Percentiles rank a stretch among this genome's conserved stretches.
Evolutionary conservation across 345 rosid species (phyloP).

Genomic region (Eucalyptus shirleyi): DNA sequence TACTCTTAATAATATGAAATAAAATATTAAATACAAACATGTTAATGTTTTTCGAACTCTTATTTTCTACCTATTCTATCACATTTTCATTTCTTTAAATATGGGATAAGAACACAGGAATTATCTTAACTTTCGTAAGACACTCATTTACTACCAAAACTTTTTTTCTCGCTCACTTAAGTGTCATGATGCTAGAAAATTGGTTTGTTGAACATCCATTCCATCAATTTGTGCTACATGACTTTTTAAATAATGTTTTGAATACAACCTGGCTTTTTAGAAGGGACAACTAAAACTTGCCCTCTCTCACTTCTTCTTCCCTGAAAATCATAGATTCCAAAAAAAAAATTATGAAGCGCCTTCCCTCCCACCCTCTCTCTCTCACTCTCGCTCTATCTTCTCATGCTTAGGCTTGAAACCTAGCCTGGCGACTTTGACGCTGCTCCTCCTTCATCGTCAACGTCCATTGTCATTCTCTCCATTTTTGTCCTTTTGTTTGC

Average conservation of each 20-base stretch:
- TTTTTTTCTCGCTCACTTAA: background rate
- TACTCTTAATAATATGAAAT: background rate
- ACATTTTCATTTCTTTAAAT: background rate
- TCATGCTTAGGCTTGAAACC: background rate
- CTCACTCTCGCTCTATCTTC: background rate
- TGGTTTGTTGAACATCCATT: accelerated
- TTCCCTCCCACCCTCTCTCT: background rate
- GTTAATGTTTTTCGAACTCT: background rate
- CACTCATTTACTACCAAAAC: background rate
- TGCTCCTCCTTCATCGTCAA: background rate
- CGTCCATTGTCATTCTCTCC: background rate
- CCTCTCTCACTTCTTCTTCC: background rate
- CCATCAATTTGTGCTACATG: background rate
- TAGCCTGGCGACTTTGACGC: background rate
- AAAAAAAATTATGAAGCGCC: background rate
- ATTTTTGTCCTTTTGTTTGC: background rate
- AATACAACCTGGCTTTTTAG: background rate
- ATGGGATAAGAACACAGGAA: background rate
- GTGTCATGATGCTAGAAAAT: accelerated
- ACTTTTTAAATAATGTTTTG: background rate
- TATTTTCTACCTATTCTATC: background rate
- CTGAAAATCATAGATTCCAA: background rate
- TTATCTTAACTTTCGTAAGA: too few species aligned
- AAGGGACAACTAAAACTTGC: background rate
- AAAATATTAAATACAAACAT: background rate